Evolutionary conservation across 1,284 basidiomycete species (phyloP).

Genomic region (Tremellales sp.): DNA sequence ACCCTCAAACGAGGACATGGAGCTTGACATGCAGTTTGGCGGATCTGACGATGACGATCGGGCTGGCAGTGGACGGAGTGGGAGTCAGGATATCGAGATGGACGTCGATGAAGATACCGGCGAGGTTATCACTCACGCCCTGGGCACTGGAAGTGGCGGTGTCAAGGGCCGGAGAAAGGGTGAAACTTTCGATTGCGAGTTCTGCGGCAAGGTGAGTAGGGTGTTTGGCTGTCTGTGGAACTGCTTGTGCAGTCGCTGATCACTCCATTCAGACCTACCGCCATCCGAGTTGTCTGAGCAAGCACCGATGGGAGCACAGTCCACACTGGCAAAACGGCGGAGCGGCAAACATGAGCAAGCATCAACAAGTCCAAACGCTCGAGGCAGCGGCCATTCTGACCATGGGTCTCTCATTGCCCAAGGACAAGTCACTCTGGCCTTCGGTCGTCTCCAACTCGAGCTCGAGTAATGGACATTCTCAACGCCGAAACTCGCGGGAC

Average conservation of each 20-base stretch:
- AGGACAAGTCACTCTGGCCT: constrained; percentile 75
- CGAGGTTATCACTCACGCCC: constrained; percentile 38
- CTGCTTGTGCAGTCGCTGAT: background rate
- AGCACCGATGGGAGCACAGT: constrained; percentile 96
- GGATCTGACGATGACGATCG: constrained; percentile 30
- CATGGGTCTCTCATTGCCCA: constrained; percentile 81
- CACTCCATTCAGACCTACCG: constrained; percentile 74
- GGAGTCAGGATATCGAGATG: constrained; percentile 26
- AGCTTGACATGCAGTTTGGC: constrained; percentile 45
- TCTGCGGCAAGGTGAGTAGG: constrained; percentile 70
- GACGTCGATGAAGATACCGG: constrained; percentile 19
- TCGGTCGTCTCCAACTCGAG: constrained; percentile 52
- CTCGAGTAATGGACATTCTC: constrained; percentile 32
- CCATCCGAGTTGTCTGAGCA: constrained; percentile 90
- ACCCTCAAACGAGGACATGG: constrained; percentile 34
- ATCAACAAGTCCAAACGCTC: constrained; percentile 95
- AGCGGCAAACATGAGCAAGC: constrained; percentile 90
- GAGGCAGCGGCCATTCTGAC: constrained; percentile 54
- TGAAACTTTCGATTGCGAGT: constrained; percentile 85
- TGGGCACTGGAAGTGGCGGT: constrained; percentile 47
- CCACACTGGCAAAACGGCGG: constrained; percentile 96
- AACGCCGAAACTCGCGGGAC: constrained; percentile 32
- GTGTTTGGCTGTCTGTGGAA: too few relatives aligned
- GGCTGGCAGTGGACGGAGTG: constrained; percentile 22
- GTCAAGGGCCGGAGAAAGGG: constrained; percentile 62